These are phyloP conservation scores for Ganoderma lucidum DNA, from an alignment of 1,284 basidiomycete species.

Conservation along the genomic window DNA sequence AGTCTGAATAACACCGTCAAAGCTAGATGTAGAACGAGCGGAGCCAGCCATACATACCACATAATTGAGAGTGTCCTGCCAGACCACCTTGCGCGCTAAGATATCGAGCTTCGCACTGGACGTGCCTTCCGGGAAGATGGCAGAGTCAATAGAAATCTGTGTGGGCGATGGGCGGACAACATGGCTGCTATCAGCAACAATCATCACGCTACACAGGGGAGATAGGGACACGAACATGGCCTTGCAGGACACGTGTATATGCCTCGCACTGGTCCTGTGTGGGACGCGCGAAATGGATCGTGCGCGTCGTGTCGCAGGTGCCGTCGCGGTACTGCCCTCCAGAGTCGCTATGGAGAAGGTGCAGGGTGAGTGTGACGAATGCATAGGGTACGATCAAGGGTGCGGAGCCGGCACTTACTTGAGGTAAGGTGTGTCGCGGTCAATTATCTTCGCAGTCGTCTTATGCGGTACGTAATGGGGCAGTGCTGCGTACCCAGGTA, in stretches of 20 bases:
- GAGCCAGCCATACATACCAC: constrained; percentile 47
- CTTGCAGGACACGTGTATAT: constrained; percentile 95
- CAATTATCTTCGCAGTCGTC: constrained; percentile 75
- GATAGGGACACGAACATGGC: constrained; percentile 73
- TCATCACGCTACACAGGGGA: constrained; percentile 9
- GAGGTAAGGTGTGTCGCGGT: constrained; percentile 84
- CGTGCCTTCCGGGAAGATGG: constrained; percentile 90
- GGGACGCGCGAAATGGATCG: constrained; percentile 88
- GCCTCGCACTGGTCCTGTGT: constrained; percentile 86
- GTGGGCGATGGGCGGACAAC: constrained; percentile 17
- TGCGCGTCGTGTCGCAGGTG: constrained; percentile 94
- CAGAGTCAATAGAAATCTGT: constrained; percentile 90
- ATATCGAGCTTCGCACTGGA: constrained; percentile 85
- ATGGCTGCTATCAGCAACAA: constrained; percentile 22
- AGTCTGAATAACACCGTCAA: constrained; percentile 11
- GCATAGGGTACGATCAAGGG: not conserved
- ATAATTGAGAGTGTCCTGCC: constrained; percentile 91
- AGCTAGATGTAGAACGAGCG: not conserved
- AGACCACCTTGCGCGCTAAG: constrained; percentile 85
- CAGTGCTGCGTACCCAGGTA: constrained; percentile 58
- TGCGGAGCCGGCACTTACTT: constrained; percentile 65
- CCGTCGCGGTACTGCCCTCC: constrained; percentile 91
- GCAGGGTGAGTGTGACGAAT: constrained; percentile 26
- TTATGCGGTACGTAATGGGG: constrained; percentile 92
- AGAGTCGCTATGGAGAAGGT: constrained; percentile 67